These are phyloP conservation scores for Bruguiera sexangula DNA, from an alignment of 345 rosid species.

Conservation along the genomic window DNA sequence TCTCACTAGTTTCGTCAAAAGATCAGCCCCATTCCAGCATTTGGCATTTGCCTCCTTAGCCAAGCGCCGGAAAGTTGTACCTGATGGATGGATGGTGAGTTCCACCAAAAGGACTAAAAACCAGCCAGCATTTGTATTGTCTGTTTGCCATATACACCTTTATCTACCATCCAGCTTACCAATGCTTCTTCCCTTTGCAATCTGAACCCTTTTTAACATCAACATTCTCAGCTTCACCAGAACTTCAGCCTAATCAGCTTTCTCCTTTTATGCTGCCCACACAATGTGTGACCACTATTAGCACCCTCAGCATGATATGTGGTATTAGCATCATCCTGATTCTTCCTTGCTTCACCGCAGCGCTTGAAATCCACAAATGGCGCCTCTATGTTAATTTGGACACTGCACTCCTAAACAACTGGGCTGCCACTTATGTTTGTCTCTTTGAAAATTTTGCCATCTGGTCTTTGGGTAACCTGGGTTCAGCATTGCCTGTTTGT, in stretches of 20 bases:
- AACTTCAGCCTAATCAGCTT: conserved; percentile 56
- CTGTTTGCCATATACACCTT: too few relatives aligned
- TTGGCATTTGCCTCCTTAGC: too few relatives aligned
- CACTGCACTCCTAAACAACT: conserved; percentile 17
- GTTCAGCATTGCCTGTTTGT: conserved; percentile 8
- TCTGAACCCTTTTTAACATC: neutral
- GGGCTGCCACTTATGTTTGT: conserved; percentile 12
- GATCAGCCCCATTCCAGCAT: conserved; percentile 84
- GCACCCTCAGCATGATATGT: conserved; percentile 21
- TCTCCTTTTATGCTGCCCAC: conserved; percentile 37
- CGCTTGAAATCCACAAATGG: conserved; percentile 55
- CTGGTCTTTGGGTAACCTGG: conserved; percentile 1
- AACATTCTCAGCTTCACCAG: neutral
- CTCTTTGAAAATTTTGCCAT: conserved; percentile 20
- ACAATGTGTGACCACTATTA: conserved; percentile 2
- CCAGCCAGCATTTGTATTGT: too few relatives aligned
- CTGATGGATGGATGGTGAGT: too few relatives aligned
- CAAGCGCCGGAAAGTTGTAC: too few relatives aligned
- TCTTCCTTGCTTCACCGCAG: conserved; percentile 35
- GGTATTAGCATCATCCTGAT: conserved; percentile 14
- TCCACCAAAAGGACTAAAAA: too few relatives aligned
- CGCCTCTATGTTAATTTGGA: conserved; percentile 20
- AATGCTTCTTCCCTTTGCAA: neutral
- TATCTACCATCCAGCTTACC: too few relatives aligned
- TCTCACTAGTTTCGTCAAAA: conserved; percentile 65